Conservation (phyloP, 2,329 filamentous ascomycete species). For the Fusarium abutilonis region DNA sequence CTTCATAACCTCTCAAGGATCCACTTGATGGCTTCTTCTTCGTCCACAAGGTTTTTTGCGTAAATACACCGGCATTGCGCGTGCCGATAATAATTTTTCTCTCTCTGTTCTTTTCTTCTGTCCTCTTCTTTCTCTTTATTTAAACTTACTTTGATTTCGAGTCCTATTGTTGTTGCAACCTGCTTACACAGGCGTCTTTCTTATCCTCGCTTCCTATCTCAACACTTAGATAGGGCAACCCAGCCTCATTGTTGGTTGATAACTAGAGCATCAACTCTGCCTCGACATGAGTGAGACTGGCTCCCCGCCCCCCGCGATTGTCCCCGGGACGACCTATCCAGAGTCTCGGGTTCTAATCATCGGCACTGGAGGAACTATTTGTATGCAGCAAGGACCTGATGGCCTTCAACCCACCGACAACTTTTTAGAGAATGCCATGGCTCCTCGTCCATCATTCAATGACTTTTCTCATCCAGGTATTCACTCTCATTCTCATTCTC, state of each 20-base stretch:
- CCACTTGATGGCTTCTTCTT: slow-evolving; percentile 45
- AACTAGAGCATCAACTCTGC: neutral
- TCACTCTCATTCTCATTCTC: slow-evolving; percentile 6
- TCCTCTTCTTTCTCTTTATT: neutral
- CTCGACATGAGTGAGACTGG: slow-evolving; percentile 24
- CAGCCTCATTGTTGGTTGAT: neutral
- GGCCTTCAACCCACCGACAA: slow-evolving; percentile 83
- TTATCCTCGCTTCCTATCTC: slow-evolving; percentile 28
- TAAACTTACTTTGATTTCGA: neutral
- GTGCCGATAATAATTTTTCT: slow-evolving; percentile 28
- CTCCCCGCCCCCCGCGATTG: slow-evolving; percentile 19
- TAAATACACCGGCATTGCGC: slow-evolving; percentile 27
- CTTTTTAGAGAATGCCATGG: slow-evolving; percentile 85
- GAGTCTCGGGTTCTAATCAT: slow-evolving; percentile 88
- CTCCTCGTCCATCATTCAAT: slow-evolving; percentile 85
- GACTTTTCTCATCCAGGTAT: slow-evolving; percentile 60
- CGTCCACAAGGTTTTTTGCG: slow-evolving; percentile 38
- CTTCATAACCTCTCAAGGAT: slow-evolving; percentile 44
- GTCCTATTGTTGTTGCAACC: neutral
- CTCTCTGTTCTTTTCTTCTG: neutral
- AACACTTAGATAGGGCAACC: neutral
- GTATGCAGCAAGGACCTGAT: slow-evolving; percentile 84
- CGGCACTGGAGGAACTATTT: slow-evolving; percentile 90
- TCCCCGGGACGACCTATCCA: slow-evolving; percentile 56
- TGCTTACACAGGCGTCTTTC: slow-evolving; percentile 8